Evolutionary conservation across 306 rosid genomes (phyloP).

Genomic region (Gleditsia sinensis): DNA sequence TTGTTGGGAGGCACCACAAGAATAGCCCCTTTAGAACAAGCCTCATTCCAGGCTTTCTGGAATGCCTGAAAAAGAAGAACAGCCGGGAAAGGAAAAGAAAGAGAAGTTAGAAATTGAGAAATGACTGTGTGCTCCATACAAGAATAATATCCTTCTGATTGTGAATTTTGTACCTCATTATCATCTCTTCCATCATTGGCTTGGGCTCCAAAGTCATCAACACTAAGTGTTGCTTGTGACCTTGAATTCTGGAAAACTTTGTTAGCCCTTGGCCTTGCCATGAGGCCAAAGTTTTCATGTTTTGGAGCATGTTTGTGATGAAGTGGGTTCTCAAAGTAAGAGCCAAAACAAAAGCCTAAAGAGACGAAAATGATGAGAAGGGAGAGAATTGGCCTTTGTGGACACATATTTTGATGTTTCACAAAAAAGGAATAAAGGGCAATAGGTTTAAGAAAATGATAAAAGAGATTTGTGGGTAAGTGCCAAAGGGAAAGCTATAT

Average conservation of each 20-base stretch:
- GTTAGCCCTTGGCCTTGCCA: slow-evolving; percentile 14
- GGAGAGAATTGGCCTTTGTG: slow-evolving; percentile 27
- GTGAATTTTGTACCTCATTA: slow-evolving; percentile 46
- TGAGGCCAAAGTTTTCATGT: slow-evolving; percentile 30
- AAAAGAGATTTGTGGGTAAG: slow-evolving; percentile 28
- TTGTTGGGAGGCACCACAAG: slow-evolving; percentile 61
- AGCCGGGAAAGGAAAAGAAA: neutral
- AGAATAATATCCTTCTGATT: neutral
- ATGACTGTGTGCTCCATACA: neutral
- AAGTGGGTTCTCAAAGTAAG: slow-evolving; percentile 19
- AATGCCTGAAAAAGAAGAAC: slow-evolving; percentile 52
- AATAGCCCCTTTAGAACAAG: slow-evolving; percentile 54
- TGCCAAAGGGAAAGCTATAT: slow-evolving; percentile 32
- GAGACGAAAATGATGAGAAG: slow-evolving; percentile 21
- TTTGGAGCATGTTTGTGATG: slow-evolving; percentile 7
- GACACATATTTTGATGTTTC: slow-evolving; percentile 38
- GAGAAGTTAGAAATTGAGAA: neutral
- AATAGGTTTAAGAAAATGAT: neutral
- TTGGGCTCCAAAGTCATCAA: slow-evolving; percentile 66
- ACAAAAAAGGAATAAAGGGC: neutral
- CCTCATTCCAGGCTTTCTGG: slow-evolving; percentile 69
- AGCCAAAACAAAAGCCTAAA: slow-evolving; percentile 40
- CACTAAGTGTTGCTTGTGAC: slow-evolving; percentile 37
- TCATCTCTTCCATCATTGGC: slow-evolving; percentile 52
- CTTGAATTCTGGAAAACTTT: neutral